These are phyloP conservation scores for Lipomyces orientalis DNA, from an alignment of 805 yeast genomes.

Conservation along the genomic window DNA sequence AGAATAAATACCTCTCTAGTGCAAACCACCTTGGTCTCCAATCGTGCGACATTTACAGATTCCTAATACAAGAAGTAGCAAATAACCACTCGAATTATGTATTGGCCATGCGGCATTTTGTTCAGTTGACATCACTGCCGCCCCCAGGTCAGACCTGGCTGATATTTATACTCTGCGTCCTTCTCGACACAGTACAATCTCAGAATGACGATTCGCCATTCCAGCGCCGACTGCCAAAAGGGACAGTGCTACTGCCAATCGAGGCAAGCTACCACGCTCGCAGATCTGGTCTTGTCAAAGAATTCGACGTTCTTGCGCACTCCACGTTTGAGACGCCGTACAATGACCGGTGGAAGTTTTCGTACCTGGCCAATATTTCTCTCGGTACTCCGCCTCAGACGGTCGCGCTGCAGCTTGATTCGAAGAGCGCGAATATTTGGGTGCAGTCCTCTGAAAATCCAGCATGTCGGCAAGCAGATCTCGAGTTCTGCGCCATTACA, in stretches of 20 bases:
- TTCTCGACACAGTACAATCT: background rate
- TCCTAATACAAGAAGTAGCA: too few relatives aligned
- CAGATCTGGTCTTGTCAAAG: background rate
- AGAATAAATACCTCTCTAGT: too few relatives aligned
- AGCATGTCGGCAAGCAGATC: conserved; percentile 7
- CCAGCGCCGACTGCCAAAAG: background rate
- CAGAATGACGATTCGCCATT: background rate
- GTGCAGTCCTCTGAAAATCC: conserved; percentile 42
- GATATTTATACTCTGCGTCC: background rate
- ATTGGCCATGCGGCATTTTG: background rate
- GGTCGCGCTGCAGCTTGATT: conserved; percentile 63
- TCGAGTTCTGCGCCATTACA: conserved; percentile 21
- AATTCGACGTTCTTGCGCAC: background rate
- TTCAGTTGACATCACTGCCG: background rate
- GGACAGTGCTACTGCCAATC: background rate
- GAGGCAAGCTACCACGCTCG: background rate
- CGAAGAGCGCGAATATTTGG: conserved; percentile 79
- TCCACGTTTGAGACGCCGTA: conserved; percentile 4
- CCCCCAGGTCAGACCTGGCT: background rate
- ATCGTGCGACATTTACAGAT: too few relatives aligned
- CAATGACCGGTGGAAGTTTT: conserved; percentile 24
- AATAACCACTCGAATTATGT: background rate
- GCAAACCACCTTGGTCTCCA: too few relatives aligned
- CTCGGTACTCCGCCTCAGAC: conserved; percentile 64
- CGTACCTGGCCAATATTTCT: conserved; percentile 42